phyloP scores from a whole-genome alignment of 1,284 basidiomycete species.

The Cutaneotrichosporon mucoides region DNA sequence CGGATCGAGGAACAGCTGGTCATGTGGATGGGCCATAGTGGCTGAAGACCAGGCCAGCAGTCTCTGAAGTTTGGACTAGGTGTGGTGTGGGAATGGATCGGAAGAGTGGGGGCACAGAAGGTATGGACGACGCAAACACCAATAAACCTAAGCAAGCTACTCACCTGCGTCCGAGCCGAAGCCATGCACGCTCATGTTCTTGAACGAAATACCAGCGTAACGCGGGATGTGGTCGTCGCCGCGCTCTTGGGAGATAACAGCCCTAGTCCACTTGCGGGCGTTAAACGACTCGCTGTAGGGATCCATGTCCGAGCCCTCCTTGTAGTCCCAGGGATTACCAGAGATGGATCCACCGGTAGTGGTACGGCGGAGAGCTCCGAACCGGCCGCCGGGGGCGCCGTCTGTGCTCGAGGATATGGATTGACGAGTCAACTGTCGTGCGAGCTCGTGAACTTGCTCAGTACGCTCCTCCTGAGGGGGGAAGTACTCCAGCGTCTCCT shows the following conservation, averaged over 20 bases:
- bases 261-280: slow-evolving; percentile 49
- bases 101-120: not conserved
- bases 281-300: slow-evolving; percentile 51
- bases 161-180: slow-evolving; percentile 49
- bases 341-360: not conserved
- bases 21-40: no score
- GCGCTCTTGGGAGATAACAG: slow-evolving; percentile 34
- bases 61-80: no score
- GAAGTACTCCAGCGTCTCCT: slow-evolving; percentile 8
- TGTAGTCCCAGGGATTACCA: slow-evolving; percentile 31
- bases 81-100: not conserved
- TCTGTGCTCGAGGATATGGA: slow-evolving; percentile 10
- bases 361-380: not conserved
- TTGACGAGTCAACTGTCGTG: slow-evolving; percentile 31
- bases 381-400: not conserved
- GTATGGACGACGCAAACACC: slow-evolving; percentile 8
- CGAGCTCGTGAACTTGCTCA: slow-evolving; percentile 28
- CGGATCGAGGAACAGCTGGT: no score
- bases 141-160: no score
- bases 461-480: slow-evolving; percentile 15
- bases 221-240: slow-evolving; percentile 43
- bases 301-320: slow-evolving; percentile 46
- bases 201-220: slow-evolving; percentile 51
- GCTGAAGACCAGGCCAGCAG: no score
- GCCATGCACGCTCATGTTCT: slow-evolving; percentile 52